A percentile compares a stretch with the other conserved stretches of the same genome.
Evolutionary conservation across 2,329 filamentous ascomycete genomes (phyloP).

Genomic region (Trichoderma gracile): DNA sequence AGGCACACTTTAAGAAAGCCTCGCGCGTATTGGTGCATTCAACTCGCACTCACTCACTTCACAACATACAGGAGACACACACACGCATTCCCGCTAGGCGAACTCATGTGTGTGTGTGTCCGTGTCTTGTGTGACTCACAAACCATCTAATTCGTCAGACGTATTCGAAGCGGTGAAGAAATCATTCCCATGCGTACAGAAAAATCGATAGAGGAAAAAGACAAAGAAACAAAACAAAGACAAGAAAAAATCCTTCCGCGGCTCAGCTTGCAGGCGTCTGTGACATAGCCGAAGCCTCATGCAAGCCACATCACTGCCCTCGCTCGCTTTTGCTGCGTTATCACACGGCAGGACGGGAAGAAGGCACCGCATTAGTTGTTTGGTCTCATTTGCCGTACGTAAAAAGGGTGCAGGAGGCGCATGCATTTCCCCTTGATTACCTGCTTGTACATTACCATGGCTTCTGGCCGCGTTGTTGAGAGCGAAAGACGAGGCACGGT

Average conservation of each 20-base stretch:
- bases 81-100: neutral
- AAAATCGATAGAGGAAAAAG: neutral
- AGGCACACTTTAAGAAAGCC: constrained; percentile 2
- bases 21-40: neutral
- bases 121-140: no score
- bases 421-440: constrained; percentile 6
- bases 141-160: constrained; percentile 10
- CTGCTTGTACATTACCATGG: neutral
- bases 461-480: neutral
- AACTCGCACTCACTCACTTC: no score
- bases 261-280: constrained; percentile 16
- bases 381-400: neutral
- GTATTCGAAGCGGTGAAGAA: constrained; percentile 15
- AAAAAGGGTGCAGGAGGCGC: neutral
- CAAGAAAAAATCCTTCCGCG: neutral
- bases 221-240: neutral
- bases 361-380: constrained; percentile 3
- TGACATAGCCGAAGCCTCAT: constrained; percentile 5
- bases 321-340: neutral
- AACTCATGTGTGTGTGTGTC: neutral
- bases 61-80: neutral
- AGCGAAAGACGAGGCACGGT: neutral
- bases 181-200: neutral
- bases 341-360: constrained; percentile 8
- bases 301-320: constrained; percentile 18